Conservation (phyloP, 1,139 yeast species). For the Suhomyces ambrosiae region DNA sequence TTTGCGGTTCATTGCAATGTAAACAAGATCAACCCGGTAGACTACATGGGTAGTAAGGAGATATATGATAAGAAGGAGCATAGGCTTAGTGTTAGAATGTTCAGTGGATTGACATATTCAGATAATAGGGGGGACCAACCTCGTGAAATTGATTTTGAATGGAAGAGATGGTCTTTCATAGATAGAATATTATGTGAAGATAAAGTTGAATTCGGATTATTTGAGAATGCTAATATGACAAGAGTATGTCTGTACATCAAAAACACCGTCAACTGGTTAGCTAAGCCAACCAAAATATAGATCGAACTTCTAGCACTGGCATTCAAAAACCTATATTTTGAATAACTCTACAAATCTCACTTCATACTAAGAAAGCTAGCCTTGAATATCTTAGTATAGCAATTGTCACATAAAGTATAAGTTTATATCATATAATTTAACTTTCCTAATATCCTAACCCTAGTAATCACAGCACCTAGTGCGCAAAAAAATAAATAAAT, state of each 20-base stretch:
- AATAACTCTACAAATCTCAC: too few species aligned
- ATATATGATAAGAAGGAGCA: slow-evolving; percentile 29
- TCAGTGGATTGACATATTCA: slow-evolving; percentile 23
- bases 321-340: too few species aligned
- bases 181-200: slow-evolving; percentile 32
- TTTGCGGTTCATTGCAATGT: slow-evolving; percentile 41
- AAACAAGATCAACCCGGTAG: slow-evolving; percentile 39
- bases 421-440: slow-evolving; percentile 9
- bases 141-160: slow-evolving; percentile 34
- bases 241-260: slow-evolving; percentile 30
- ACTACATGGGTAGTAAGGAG: slow-evolving; percentile 25
- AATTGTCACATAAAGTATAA: neutral
- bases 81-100: slow-evolving; percentile 32
- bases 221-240: slow-evolving; percentile 23
- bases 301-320: too few species aligned
- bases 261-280: slow-evolving; percentile 34
- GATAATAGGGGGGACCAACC: slow-evolving; percentile 6
- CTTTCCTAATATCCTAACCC: slow-evolving; percentile 8
- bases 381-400: neutral
- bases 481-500: neutral
- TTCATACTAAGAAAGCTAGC: too few species aligned
- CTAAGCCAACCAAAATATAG: slow-evolving; percentile 4
- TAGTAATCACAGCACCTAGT: neutral
- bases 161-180: slow-evolving; percentile 37
- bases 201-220: slow-evolving; percentile 29